A percentile compares a stretch with the other conserved stretches of the same genome.
Evolutionary conservation across 805 yeast species (phyloP).

Genomic region (Hanseniaspora meyeri): DNA sequence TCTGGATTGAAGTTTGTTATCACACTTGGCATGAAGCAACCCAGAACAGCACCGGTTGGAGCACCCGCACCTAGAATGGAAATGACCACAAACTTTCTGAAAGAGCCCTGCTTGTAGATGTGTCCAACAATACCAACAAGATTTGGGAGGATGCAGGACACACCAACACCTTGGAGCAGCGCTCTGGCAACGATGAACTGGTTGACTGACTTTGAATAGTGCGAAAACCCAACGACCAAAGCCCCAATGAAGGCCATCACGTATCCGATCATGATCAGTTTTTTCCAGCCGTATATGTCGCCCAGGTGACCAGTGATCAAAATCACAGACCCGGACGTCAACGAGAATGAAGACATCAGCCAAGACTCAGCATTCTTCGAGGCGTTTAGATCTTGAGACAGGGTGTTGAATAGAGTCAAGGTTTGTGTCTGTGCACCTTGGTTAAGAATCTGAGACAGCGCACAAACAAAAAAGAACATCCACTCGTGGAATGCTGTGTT

Average conservation of each 20-base stretch:
- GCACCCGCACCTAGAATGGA: slow-evolving; percentile 48
- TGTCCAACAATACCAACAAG: slow-evolving; percentile 45
- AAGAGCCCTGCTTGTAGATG: slow-evolving; percentile 34
- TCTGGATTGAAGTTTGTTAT: slow-evolving; percentile 4
- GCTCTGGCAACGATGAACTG: slow-evolving; percentile 46
- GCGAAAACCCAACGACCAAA: slow-evolving; percentile 45
- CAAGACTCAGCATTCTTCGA: slow-evolving; percentile 27
- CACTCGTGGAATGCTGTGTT: slow-evolving; percentile 17
- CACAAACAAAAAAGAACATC: slow-evolving; percentile 22
- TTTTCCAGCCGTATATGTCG: slow-evolving; percentile 55
- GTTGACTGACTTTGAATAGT: slow-evolving; percentile 36
- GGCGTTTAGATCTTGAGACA: slow-evolving; percentile 27
- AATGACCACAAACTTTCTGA: slow-evolving; percentile 39
- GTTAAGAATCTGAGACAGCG: slow-evolving; percentile 31
- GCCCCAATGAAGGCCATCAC: slow-evolving; percentile 46
- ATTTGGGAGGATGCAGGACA: slow-evolving; percentile 46
- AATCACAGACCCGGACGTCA: slow-evolving; percentile 63
- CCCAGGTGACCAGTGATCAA: slow-evolving; percentile 59
- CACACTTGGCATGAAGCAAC: slow-evolving; percentile 19
- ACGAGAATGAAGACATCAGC: slow-evolving; percentile 61
- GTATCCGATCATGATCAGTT: slow-evolving; percentile 44
- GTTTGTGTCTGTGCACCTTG: slow-evolving; percentile 33
- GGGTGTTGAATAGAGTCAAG: slow-evolving; percentile 28
- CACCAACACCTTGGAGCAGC: slow-evolving; percentile 46
- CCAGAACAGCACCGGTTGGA: slow-evolving; percentile 47